Conservation (phyloP, 164 flowering plant genomes). For the Litsea cubeba region DNA sequence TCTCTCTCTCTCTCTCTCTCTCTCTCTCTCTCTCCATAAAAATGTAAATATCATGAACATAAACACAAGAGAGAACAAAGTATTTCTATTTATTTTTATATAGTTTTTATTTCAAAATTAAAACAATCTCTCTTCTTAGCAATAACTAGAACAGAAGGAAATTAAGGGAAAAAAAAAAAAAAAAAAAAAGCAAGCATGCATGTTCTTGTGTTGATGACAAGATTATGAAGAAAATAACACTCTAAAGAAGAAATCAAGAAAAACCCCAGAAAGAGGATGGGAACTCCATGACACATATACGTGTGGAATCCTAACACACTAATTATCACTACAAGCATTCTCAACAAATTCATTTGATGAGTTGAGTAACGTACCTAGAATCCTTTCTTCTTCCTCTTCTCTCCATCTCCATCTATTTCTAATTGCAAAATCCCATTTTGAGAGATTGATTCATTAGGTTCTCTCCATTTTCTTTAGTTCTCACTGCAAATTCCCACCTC, state of each 20-base stretch:
- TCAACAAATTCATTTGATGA: background rate
- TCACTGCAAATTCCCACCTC: constrained; percentile 9
- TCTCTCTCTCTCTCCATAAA: background rate
- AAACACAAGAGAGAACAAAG: background rate
- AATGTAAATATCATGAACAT: background rate
- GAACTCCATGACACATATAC: background rate
- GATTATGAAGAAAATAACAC: background rate
- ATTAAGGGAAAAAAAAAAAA: no score
- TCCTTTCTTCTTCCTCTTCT: background rate
- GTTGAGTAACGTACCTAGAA: background rate
- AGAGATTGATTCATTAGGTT: background rate
- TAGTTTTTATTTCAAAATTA: background rate
- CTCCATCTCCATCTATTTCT: background rate
- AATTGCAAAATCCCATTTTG: constrained; percentile 2
- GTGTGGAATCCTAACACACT: background rate
- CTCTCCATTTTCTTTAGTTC: background rate
- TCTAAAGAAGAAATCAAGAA: background rate
- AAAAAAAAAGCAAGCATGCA: background rate
- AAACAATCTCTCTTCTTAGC: background rate
- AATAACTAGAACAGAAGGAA: background rate
- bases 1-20: background rate
- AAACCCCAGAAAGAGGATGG: background rate
- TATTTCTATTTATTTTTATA: background rate
- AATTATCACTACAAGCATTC: background rate
- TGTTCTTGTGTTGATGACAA: background rate